These are phyloP conservation scores for Rhizopus delemar DNA, from an alignment of 371 early-diverging fungal genomes.

Conservation along the genomic window DNA sequence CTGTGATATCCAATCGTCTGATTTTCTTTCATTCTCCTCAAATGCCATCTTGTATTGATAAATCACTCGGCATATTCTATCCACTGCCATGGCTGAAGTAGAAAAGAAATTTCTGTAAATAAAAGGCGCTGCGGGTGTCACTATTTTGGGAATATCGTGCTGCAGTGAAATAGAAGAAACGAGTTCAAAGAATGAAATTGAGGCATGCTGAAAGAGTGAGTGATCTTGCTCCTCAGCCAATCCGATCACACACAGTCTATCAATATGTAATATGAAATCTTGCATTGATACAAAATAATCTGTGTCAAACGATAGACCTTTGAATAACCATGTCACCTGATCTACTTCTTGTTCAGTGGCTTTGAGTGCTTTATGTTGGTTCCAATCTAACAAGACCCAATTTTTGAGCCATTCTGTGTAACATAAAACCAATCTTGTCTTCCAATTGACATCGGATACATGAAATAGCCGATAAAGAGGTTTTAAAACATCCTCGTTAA, in stretches of 20 bases:
- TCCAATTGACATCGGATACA: constrained; percentile 52
- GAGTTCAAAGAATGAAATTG: constrained; percentile 60
- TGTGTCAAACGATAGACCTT: constrained; percentile 46
- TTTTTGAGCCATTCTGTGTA: constrained; percentile 48
- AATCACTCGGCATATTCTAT: constrained; percentile 60
- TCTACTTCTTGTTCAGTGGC: constrained; percentile 24
- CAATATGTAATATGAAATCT: constrained; percentile 51
- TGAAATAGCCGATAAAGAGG: constrained; percentile 48
- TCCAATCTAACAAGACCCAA: constrained; percentile 59
- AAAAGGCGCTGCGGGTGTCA: constrained; percentile 54
- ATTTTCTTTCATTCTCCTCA: constrained; percentile 35
- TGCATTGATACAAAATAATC: constrained; percentile 55
- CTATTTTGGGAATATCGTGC: constrained; percentile 52
- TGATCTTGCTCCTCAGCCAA: constrained; percentile 48
- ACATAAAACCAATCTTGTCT: constrained; percentile 50
- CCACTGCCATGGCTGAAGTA: constrained; percentile 51
- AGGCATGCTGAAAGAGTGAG: constrained; percentile 54
- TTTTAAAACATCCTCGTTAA: constrained; percentile 36
- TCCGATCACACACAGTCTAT: constrained; percentile 43
- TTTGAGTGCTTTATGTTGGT: constrained; percentile 30
- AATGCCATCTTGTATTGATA: constrained; percentile 48
- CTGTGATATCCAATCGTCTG: constrained; percentile 23
- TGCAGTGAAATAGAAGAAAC: constrained; percentile 44
- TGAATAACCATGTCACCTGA: constrained; percentile 45
- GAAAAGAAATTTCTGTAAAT: constrained; percentile 58